A percentile compares a stretch with the other conserved stretches of the same genome.
Evolutionary conservation across 352 stramenopile species (phyloP).

Genomic region (Phytophthora sp.): DNA sequence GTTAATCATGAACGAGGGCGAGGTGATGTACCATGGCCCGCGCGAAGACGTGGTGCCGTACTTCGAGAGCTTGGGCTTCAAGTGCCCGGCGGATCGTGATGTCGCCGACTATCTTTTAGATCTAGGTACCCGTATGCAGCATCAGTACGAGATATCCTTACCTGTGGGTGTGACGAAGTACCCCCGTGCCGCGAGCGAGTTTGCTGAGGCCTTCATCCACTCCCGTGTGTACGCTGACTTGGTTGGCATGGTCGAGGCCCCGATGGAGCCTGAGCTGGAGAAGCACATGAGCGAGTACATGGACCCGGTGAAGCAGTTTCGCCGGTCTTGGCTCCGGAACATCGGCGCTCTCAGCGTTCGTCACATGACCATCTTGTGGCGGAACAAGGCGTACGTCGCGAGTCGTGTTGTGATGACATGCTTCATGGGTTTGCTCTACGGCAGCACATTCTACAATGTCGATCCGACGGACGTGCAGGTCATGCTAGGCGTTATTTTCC

Average conservation of each 20-base stretch:
- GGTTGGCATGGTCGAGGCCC: slow-evolving; percentile 21
- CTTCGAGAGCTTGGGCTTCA: slow-evolving; percentile 30
- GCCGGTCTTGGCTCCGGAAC: slow-evolving; percentile 22
- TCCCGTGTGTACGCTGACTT: slow-evolving; percentile 33
- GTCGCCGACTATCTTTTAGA: slow-evolving; percentile 38
- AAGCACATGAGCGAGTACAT: slow-evolving; percentile 32
- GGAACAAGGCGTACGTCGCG: slow-evolving; percentile 34
- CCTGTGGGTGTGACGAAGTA: slow-evolving; percentile 22
- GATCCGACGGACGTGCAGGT: slow-evolving; percentile 21
- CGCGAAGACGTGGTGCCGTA: slow-evolving; percentile 28
- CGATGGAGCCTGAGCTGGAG: slow-evolving; percentile 23
- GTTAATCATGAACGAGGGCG: slow-evolving; percentile 47
- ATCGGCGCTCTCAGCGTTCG: slow-evolving; percentile 31
- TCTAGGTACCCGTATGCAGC: slow-evolving; percentile 43
- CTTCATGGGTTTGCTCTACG: slow-evolving; percentile 19
- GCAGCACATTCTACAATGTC: slow-evolving; percentile 14
- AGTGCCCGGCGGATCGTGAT: slow-evolving; percentile 25
- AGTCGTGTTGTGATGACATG: slow-evolving; percentile 29
- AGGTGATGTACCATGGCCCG: slow-evolving; percentile 42
- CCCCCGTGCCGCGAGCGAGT: slow-evolving; percentile 15
- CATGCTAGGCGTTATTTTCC: slow-evolving; percentile 24
- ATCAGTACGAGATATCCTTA: slow-evolving; percentile 40
- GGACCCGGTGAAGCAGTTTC: slow-evolving; percentile 29
- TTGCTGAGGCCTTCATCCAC: slow-evolving; percentile 9
- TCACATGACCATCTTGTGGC: slow-evolving; percentile 54